Evolutionary conservation across 2,329 filamentous ascomycete species (phyloP), one percentile per base, ranked within the genome.

Genomic region (Aspergillus novoparasiticus): DNA sequence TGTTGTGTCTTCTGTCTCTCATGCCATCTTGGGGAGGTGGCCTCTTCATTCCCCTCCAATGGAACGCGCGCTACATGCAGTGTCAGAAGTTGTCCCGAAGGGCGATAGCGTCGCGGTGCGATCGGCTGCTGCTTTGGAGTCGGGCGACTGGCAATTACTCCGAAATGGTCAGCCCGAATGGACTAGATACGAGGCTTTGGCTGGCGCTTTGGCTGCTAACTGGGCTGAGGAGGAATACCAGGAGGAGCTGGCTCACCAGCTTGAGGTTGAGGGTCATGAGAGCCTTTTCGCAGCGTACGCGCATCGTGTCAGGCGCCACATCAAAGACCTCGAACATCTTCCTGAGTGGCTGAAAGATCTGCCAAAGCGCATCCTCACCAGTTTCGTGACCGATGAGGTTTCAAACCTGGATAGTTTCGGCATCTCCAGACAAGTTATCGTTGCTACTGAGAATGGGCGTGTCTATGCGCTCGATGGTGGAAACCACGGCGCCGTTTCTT

Each of bases 231-330:
- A 92, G 6, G 89, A 90, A 14, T 87, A 90, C 68, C 86, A 86
- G 19, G 90, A 94, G 73, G 85, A 88, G 58, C 82, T 97, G 56
- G 93, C 89, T 6, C 89, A 91, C 75, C 91, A 93, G 34, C 83
- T 98, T 9, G 91, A 96, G 68, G 87, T 91, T 28, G 94, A 99
- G 79, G 91, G 92, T 4, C 91, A 97, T 73, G 90, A 90, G 72
- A 96, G 90, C 73, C 84, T 92, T 3, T 72, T 92, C 6, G 83
- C 86, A 12, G 95, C 95, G n/a, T 99, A 97, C 73, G 80, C 94
- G 32, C 93, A 97, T 78, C 90, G 95, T 16, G 84, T 97, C 16
- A 90, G 86, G 66, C 90, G 95, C 53, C 95, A 99, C 74, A 71
- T 93, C 16, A 83, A 87, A 53, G 95, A 97, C 68, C 83, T 97